phyloP scores from a whole-genome alignment of 179 eudicot genomes.

The Pouteria campechiana region DNA sequence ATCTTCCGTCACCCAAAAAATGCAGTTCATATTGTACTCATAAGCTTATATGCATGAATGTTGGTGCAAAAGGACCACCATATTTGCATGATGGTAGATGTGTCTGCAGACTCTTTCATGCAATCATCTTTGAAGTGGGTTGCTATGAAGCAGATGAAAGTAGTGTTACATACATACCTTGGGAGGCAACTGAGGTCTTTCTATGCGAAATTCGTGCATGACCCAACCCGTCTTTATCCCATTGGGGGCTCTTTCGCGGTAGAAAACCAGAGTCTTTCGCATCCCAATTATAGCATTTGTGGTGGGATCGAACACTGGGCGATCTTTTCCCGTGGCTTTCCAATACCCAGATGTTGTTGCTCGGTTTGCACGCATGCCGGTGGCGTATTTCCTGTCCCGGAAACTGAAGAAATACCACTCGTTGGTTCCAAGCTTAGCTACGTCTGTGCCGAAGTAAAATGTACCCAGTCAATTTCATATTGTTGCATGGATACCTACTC shows the following conservation, averaged over 20 bases:
- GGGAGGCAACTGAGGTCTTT: slow-evolving; percentile 72
- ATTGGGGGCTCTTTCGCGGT: slow-evolving; percentile 61
- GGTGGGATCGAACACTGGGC: slow-evolving; percentile 39
- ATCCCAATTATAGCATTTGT: slow-evolving; percentile 42
- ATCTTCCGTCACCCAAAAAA: no score
- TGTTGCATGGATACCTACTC: no score
- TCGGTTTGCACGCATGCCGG: slow-evolving; percentile 60
- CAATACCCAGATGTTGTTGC: slow-evolving; percentile 61
- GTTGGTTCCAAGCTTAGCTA: slow-evolving; percentile 53
- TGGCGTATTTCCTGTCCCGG: slow-evolving; percentile 71
- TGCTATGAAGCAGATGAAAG: no score
- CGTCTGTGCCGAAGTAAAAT: slow-evolving; percentile 23
- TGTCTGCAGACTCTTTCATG: no score
- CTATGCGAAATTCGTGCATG: slow-evolving; percentile 82
- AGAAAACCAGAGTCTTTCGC: slow-evolving; percentile 79
- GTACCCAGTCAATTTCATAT: not conserved
- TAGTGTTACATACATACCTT: slow-evolving; percentile 50
- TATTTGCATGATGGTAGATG: no score
- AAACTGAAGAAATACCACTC: slow-evolving; percentile 92
- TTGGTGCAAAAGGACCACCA: no score
- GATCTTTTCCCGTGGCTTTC: slow-evolving; percentile 89
- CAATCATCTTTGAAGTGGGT: no score
- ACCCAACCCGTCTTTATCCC: slow-evolving; percentile 80
- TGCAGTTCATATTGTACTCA: no score
- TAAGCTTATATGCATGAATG: no score